Evolutionary conservation across 345 rosid genomes (phyloP).

Genomic region (Eucalyptus polyanthemos): DNA sequence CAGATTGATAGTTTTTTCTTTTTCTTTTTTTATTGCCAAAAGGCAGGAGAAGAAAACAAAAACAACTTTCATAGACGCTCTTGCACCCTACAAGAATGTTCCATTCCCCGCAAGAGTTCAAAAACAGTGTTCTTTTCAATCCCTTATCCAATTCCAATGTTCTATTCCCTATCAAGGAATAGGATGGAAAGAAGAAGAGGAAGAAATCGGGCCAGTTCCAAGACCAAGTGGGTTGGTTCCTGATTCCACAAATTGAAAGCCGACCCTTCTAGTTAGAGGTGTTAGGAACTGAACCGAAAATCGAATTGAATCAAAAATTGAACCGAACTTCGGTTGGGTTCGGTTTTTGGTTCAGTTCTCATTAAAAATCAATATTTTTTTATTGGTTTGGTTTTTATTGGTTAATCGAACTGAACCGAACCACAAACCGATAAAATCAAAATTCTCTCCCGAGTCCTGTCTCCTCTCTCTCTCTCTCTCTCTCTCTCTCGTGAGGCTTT

Average conservation of each 20-base stretch:
- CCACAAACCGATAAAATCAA: too few species aligned
- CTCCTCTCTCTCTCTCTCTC: too few species aligned
- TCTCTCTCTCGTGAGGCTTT: too few species aligned
- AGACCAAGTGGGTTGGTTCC: background rate
- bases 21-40: background rate
- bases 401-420: too few species aligned
- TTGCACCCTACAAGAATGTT: background rate
- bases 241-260: background rate
- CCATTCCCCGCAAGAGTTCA: background rate
- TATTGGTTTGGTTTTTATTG: too few species aligned
- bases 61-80: background rate
- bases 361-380: too few species aligned
- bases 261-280: background rate
- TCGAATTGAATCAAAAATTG: too few species aligned
- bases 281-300: too few species aligned
- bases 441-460: too few species aligned
- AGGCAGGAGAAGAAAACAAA: background rate
- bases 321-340: too few species aligned
- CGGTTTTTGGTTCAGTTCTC: too few species aligned
- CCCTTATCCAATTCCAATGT: background rate
- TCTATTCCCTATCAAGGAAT: background rate
- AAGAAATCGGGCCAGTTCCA: background rate
- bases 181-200: background rate
- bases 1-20: rapidly evolving
- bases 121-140: background rate